Percentiles rank a stretch among this genome's conserved stretches.
These are phyloP conservation scores for Talaromyces wortmannii DNA, from an alignment of 495 filamentous ascomycete genomes.

Conservation along the genomic window DNA sequence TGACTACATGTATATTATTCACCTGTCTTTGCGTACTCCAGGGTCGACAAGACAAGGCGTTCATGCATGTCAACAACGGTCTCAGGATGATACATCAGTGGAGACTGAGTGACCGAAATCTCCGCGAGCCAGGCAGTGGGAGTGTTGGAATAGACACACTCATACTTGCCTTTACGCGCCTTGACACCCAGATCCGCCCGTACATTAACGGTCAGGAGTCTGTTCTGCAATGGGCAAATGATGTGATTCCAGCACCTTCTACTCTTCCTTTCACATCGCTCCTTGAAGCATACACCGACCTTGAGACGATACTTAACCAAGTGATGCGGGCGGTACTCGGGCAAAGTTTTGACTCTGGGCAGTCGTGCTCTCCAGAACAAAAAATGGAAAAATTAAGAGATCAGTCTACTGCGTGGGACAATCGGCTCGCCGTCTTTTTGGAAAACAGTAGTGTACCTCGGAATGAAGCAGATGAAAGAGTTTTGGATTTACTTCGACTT, in stretches of 20 bases:
- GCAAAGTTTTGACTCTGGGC: background rate
- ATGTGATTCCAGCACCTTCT: background rate
- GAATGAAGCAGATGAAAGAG: background rate
- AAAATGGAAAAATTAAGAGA: background rate
- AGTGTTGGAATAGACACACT: background rate
- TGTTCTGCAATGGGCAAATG: background rate
- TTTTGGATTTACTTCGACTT: background rate
- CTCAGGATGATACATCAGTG: slow-evolving; percentile 3
- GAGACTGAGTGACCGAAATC: background rate
- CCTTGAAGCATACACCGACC: slow-evolving; percentile 1
- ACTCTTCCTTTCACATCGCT: background rate
- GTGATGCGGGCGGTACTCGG: background rate
- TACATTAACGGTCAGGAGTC: slow-evolving; percentile 1
- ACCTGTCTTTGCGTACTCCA: background rate
- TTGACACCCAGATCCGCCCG: slow-evolving; percentile 3
- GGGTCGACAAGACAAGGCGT: slow-evolving; percentile 1
- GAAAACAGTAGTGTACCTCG: background rate
- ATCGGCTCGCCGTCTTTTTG: background rate
- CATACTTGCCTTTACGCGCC: background rate
- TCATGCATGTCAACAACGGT: slow-evolving; percentile 4
- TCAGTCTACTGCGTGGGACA: background rate
- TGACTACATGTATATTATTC: slow-evolving; percentile 3
- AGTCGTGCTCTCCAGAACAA: background rate
- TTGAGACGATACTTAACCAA: slow-evolving; percentile 1
- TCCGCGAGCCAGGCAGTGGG: background rate